Evolutionary conservation across 805 yeast genomes (phyloP), one percentile per base, ranked within the genome.

Genomic region (Barnettozyma sp.): DNA sequence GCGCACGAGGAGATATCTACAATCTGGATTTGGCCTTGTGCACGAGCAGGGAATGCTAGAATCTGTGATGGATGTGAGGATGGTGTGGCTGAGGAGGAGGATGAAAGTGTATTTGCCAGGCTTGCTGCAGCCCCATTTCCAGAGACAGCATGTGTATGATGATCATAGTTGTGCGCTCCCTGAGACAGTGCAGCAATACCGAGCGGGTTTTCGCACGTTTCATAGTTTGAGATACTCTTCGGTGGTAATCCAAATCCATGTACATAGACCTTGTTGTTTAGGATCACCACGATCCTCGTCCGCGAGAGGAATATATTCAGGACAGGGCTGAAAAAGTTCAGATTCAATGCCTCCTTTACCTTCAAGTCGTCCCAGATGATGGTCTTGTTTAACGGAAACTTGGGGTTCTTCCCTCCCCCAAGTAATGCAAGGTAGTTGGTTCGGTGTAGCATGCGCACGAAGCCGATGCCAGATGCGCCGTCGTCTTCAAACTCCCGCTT

Each of bases 361-460:
- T 84, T 83, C 41, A 84, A 58, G 55, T 90, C 97, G 59, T 90
- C 97, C 95, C 96, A 92, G 13, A 90, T 78, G 23, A 86, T 70
- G 25, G 87, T 72, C 55, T 82, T 83, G 60, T 84, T 85, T 46
- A 74, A 68, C 1, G 95, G 82, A 50, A 76, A 84, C 42, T 74
- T 69, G 16, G 96, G 96, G 40, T 70, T 70, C 43, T 71, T 68
- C 2, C 96, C 96, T 13, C 96, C 96, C 1, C 97, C 96, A 1
- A 87, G 84, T 28, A 92, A 60, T 1, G 90, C 95, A 35, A 90
- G 68, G 54, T 87, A 88, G 60, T 90, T 90, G 0, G 97, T 87
- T 28, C 96, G 71, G 55, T 86, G 83, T 6, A 90, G 76, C 95
- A 90, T 85, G 30, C 79, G 66, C 2, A 82, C 75, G 22, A 69